Evolutionary conservation across 495 filamentous ascomycete genomes (phyloP), one percentile per base, ranked within the genome.

Genomic region (Xylaria curta): DNA sequence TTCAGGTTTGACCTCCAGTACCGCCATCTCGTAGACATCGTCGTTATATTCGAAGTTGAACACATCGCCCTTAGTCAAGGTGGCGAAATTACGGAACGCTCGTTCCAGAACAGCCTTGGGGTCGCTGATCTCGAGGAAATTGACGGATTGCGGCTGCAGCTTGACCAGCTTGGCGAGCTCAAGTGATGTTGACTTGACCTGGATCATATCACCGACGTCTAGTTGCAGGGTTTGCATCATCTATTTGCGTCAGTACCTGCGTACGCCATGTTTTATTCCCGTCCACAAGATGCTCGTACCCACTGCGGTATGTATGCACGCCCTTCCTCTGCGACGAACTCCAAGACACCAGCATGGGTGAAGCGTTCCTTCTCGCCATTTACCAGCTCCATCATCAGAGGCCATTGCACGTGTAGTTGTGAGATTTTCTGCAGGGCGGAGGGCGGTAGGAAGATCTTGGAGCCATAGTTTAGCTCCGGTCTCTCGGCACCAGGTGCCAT

Each of bases 81-180:
- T 94, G 6, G 94, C 91, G 81, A 98, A 99, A 80, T 97, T 96
- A 9, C 95, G 90, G 82, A 99, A 97, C 8, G 93, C 94, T 72
- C 94, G 96, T 79, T 99, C 96, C 24, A 99, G 89, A 3, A 99
- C 96, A n/a, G 96, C 97, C 82, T 97, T 97, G 0, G 96, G 97
- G 75, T 99, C 97, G 76, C 91, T 94, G 73, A 99, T 98, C 53
- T 98, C 94, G 65, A 98, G 91, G 83, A 98, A 98, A 70, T 90
- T 90, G 46, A 91, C 89, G 24, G 91, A 93, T 82, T 99, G 96
- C 0, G 97, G 93, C 81, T 98, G 96, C 3, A 99, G 88, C 81
- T 98, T 99, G 84, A 98, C 95, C 74, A 98, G 92, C 71, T 88
- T 88, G 21, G 96, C 96, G 1, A 93, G 88, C 33, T 94, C 93